These are phyloP conservation scores for Gamarada debralockiae DNA, from an alignment of 495 filamentous ascomycete species.

Conservation along the genomic window DNA sequence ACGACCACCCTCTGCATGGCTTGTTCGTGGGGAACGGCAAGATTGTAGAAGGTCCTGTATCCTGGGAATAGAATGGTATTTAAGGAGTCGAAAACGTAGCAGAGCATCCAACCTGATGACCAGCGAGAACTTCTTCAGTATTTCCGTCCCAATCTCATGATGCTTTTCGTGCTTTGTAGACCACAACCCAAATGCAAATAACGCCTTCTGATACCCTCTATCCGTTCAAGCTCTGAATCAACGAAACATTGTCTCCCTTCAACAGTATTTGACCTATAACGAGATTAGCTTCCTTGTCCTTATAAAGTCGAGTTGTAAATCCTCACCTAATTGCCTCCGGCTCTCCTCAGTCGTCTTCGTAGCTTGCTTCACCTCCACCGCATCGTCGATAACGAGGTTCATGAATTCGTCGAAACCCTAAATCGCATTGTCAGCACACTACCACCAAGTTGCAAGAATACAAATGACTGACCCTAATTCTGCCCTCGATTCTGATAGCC, in stretches of 20 bases:
- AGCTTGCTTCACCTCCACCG: constrained; percentile 82
- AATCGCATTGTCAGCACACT: constrained; percentile 16
- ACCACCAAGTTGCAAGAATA: background rate
- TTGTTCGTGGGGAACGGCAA: constrained; percentile 27
- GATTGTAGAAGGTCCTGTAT: constrained; percentile 18
- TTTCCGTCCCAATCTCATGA: background rate
- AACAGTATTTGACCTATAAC: constrained; percentile 84
- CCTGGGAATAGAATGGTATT: constrained; percentile 1
- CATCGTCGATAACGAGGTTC: constrained; percentile 96
- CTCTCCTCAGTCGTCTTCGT: constrained; percentile 80
- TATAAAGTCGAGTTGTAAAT: background rate
- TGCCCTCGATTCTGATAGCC: constrained; percentile 87
- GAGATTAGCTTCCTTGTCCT: constrained; percentile 24
- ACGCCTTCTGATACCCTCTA: constrained; percentile 24
- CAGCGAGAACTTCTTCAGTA: constrained; percentile 1
- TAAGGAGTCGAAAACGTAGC: no score
- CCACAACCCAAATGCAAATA: constrained; percentile 11
- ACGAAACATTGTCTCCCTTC: constrained; percentile 95
- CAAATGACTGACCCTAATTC: constrained; percentile 69
- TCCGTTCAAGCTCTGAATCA: constrained; percentile 77
- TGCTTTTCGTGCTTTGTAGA: constrained; percentile 5
- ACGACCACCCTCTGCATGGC: constrained; percentile 25
- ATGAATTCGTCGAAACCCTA: constrained; percentile 98
- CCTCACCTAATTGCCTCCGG: constrained; percentile 68
- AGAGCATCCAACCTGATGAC: background rate